Evolutionary conservation across 2,329 filamentous ascomycete genomes (phyloP).

Genomic region (Penicillium fuscoglaucum): DNA sequence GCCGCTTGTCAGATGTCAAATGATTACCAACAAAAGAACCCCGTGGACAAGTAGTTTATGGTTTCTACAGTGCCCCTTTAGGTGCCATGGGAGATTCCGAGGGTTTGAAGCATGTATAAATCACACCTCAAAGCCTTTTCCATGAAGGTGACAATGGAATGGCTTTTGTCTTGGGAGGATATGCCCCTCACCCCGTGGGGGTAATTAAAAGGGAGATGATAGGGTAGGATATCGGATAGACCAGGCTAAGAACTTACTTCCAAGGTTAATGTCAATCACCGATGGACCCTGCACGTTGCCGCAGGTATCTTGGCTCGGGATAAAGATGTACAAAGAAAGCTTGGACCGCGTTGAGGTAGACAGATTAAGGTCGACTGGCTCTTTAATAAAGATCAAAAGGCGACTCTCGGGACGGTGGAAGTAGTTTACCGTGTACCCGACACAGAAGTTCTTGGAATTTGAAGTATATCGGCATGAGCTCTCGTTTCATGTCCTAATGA

Average conservation of each 20-base stretch:
- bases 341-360: neutral
- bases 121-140: neutral
- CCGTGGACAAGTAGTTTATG: neutral
- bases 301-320: neutral
- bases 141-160: neutral
- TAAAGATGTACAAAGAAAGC: slow-evolving; percentile 1
- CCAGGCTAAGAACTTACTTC: slow-evolving; percentile 10
- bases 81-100: neutral
- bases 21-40: slow-evolving; percentile 10
- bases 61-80: neutral
- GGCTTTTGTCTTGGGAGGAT: neutral
- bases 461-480: slow-evolving; percentile 3
- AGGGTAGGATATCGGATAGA: slow-evolving; percentile 1
- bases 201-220: neutral
- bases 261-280: slow-evolving; percentile 2
- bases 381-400: neutral
- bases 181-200: slow-evolving; percentile 3
- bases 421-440: neutral
- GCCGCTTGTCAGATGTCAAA: slow-evolving; percentile 15
- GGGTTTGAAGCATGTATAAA: neutral
- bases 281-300: neutral
- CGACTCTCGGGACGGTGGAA: neutral
- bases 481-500: slow-evolving; percentile 19
- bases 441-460: slow-evolving; percentile 2
- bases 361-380: neutral